Percentiles rank a stretch among this genome's conserved stretches.
Evolutionary conservation across 164 flowering plant species (phyloP).

Genomic region (Annona cherimola): DNA sequence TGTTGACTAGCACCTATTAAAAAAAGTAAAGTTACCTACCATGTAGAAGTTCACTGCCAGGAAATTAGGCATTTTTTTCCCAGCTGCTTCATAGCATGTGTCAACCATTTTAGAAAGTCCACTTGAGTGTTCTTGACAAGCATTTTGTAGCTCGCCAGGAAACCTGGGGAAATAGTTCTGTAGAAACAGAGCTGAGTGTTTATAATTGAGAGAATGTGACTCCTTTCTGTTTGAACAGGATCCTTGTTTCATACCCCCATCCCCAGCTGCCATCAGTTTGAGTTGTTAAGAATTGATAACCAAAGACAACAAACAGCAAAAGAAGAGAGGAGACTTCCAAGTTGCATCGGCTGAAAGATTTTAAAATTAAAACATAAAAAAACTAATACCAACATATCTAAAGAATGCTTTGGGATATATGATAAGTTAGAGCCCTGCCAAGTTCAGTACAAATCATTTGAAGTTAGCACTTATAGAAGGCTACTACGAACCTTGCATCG

Average conservation of each 20-base stretch:
- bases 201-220: conserved; percentile 67
- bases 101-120: conserved; percentile 66
- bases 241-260: conserved; percentile 72
- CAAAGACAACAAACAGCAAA: background rate
- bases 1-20: background rate
- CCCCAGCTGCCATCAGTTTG: conserved; percentile 66
- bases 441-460: too few relatives aligned
- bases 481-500: too few relatives aligned
- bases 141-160: conserved; percentile 52
- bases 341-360: too few relatives aligned
- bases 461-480: too few relatives aligned
- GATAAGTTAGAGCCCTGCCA: too few relatives aligned
- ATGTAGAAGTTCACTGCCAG: conserved; percentile 93
- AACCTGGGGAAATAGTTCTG: conserved; percentile 85
- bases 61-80: conserved; percentile 80
- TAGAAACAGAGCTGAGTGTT: conserved; percentile 64
- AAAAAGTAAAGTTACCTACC: conserved; percentile 39
- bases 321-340: too few relatives aligned
- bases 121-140: conserved; percentile 87
- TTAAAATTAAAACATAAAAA: too few relatives aligned
- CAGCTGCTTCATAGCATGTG: conserved; percentile 82
- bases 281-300: background rate
- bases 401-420: too few relatives aligned
- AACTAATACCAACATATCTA: too few relatives aligned
- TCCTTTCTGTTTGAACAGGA: conserved; percentile 85